These are phyloP conservation scores for Chytridium lagenaria DNA, from an alignment of 371 early-diverging fungal genomes.

Conservation along the genomic window DNA sequence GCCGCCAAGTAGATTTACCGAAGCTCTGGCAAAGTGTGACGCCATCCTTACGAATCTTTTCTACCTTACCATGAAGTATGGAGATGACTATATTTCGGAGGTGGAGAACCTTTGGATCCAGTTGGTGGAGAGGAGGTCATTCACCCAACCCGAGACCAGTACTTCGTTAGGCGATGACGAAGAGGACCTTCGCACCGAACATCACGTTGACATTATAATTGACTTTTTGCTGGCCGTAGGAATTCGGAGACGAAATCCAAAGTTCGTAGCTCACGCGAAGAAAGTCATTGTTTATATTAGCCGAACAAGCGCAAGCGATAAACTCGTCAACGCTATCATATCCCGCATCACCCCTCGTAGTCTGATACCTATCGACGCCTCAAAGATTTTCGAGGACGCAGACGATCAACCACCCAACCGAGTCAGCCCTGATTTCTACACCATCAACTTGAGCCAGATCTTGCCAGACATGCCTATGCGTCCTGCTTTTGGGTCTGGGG, in stretches of 20 bases:
- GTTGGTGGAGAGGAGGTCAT: constrained; percentile 56
- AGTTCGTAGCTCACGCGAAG: constrained; percentile 78
- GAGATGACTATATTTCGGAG: constrained; percentile 77
- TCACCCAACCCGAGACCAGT: background rate
- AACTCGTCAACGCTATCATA: constrained; percentile 69
- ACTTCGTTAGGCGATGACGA: constrained; percentile 3
- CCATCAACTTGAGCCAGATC: constrained; percentile 73
- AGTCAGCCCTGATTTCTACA: constrained; percentile 27
- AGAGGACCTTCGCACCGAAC: constrained; percentile 26
- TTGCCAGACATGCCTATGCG: constrained; percentile 69
- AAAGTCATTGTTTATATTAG: constrained; percentile 82
- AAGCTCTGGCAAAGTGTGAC: constrained; percentile 37
- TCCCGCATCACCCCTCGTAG: constrained; percentile 76
- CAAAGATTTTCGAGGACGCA: constrained; percentile 33
- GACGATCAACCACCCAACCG: background rate
- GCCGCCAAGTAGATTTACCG: constrained; percentile 54
- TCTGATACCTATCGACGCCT: constrained; percentile 68
- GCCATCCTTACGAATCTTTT: constrained; percentile 81
- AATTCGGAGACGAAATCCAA: constrained; percentile 76
- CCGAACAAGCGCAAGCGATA: constrained; percentile 66
- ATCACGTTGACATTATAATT: constrained; percentile 72
- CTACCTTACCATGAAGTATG: constrained; percentile 83
- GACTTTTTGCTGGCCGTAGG: constrained; percentile 75
- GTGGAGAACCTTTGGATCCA: constrained; percentile 84
- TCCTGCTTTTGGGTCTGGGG: constrained; percentile 79